phyloP scores from a whole-genome alignment of 2,329 filamentous ascomycete genomes.

The Periconia digitata region DNA sequence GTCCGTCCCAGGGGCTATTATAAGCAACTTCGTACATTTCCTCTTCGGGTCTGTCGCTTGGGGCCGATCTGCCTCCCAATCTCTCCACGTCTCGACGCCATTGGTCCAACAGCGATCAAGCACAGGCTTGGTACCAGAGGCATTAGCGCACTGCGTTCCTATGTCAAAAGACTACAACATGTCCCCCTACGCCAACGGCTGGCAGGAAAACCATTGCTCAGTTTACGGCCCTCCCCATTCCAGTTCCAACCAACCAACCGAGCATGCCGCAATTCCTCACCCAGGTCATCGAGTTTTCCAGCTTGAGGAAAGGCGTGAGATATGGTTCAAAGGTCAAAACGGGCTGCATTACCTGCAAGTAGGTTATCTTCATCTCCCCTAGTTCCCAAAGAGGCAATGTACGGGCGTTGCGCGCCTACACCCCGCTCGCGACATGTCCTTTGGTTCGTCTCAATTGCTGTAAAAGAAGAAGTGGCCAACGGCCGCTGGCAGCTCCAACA shows the following conservation, averaged over 20 bases:
- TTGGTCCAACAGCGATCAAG: neutral
- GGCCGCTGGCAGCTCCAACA: too few species aligned
- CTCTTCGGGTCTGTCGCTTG: neutral
- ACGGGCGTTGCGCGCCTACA: neutral
- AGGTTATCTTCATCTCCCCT: neutral
- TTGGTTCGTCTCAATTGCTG: too few species aligned
- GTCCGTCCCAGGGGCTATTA: neutral
- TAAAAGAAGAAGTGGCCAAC: too few species aligned
- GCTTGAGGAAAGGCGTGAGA: slow-evolving; percentile 10
- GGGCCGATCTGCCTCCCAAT: neutral
- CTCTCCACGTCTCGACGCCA: neutral
- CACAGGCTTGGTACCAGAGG: neutral
- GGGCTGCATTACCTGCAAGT: slow-evolving; percentile 8
- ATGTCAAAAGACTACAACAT: neutral
- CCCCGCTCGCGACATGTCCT: too few species aligned
- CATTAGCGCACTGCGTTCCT: neutral
- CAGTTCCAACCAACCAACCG: neutral
- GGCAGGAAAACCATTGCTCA: neutral
- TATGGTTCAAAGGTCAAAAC: slow-evolving; percentile 12
- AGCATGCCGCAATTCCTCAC: slow-evolving; percentile 2
- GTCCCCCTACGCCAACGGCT: neutral
- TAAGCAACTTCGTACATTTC: neutral
- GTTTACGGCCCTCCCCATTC: neutral
- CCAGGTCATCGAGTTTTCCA: slow-evolving; percentile 8
- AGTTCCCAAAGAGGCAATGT: neutral